Conservation (phyloP, 78 protist species). For the Creolimax fragrantissima region DNA sequence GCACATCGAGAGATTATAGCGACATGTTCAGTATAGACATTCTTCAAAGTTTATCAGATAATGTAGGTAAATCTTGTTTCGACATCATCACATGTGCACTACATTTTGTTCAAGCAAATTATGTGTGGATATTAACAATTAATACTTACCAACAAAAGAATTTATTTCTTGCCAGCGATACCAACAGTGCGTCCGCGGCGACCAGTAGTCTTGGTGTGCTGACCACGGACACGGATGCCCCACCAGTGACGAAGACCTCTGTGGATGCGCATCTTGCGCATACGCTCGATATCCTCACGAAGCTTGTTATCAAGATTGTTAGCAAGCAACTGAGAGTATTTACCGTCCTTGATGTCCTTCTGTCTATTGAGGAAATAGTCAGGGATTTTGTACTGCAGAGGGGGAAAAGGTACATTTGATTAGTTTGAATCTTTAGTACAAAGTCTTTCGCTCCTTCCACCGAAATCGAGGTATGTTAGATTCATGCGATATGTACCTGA, state of each 20-base stretch:
- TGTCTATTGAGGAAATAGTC: slow-evolving; percentile 96
- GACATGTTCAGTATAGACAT: background rate
- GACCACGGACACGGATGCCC: slow-evolving; percentile 99
- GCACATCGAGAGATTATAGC: too few relatives aligned
- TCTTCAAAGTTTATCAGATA: slow-evolving; percentile 17
- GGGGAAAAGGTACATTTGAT: too few relatives aligned
- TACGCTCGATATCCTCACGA: slow-evolving; percentile 96
- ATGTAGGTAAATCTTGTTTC: slow-evolving; percentile 5
- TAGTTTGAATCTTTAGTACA: too few relatives aligned
- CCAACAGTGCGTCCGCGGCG: slow-evolving; percentile 84
- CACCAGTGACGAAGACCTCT: slow-evolving; percentile 93
- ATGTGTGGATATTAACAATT: background rate
- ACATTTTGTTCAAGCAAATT: background rate
- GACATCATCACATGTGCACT: background rate
- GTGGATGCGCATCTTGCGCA: slow-evolving; percentile 91
- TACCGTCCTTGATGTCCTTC: slow-evolving; percentile 84
- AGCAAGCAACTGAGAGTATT: slow-evolving; percentile 70
- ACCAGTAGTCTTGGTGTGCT: slow-evolving; percentile 99
- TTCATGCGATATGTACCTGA: too few relatives aligned
- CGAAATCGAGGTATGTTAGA: too few relatives aligned
- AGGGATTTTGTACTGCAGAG: slow-evolving; percentile 96
- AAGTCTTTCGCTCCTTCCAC: too few relatives aligned
- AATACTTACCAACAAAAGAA: background rate
- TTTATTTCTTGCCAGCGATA: slow-evolving; percentile 64
- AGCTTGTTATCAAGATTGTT: slow-evolving; percentile 79